Evolutionary conservation across 305 asterid species (phyloP), one percentile per base, ranked within the genome.

Genomic region (Fraxinus greggii): DNA sequence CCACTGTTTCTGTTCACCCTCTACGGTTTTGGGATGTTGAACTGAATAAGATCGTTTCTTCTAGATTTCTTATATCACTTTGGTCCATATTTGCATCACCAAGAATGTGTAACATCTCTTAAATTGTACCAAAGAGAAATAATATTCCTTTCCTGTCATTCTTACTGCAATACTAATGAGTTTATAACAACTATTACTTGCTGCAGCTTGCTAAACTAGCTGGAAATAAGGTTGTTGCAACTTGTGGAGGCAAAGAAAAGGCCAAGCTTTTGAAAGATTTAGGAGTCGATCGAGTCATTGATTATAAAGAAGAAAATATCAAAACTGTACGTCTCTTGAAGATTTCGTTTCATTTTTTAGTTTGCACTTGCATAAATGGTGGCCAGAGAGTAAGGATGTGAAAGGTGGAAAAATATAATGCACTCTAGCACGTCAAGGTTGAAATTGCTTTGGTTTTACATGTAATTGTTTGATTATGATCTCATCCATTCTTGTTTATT

Each of bases 231-330:
- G 98, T 94, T 73, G 87, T 93, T 85, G 99, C 98, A 69, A 94
- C 98, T 56, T 96, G 99, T 87, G 99, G 98, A 83, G 99, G 99
- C 82, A 86, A 88, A 86, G 97, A 89, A 78, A 96, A 96, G 94
- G 97, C 98, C 75, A 84, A 81, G 88, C 95, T 91, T 79, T 90
- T 96, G 86, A 93, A 86, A 86, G 97, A 88, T 90, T 90, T 96
- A 90, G 92, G 94, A 85, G 98, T 93, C 82, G 98, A 96, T 88
- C 93, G 98, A 77, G 95, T 92, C 84, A 94, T 96, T 33, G 97
- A 96, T 92, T 94, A 96, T 86, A 94, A 87, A 89, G 76, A 80
- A 23, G 99, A 94, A 85, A 89, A 87, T 81, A 93, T 94, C 79
- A 96, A 94, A 88, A 83, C 93, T 29, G 99, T 96, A 90, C 2